Evolutionary conservation across 192 early-diverging fungal genomes (phyloP).

Genomic region (Rhizophagus sp.): DNA sequence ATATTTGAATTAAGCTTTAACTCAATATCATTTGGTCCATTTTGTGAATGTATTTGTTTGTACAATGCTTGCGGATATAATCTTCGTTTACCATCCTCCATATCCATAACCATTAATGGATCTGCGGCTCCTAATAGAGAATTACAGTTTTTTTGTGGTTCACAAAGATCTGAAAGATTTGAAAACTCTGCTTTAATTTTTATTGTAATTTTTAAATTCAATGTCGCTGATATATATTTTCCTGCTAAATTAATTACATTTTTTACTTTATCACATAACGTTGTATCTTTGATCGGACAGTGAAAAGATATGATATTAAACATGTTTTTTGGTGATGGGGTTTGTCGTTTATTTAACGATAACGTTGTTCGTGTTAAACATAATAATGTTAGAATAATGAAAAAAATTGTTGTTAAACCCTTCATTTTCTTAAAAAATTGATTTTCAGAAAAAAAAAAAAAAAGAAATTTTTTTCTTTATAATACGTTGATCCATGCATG

Average conservation of each 20-base stretch:
- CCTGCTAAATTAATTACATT: constrained; percentile 33
- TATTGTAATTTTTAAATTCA: constrained; percentile 34
- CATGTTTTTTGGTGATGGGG: neutral
- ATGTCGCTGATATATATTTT: constrained; percentile 31
- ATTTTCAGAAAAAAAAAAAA: too few species aligned
- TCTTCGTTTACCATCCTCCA: too few species aligned
- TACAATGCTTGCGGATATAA: constrained; percentile 47
- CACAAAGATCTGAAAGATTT: constrained; percentile 41
- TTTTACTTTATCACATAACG: constrained; percentile 33
- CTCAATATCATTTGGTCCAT: constrained; percentile 37
- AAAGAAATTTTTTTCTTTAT: too few species aligned
- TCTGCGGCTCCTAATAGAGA: constrained; percentile 31
- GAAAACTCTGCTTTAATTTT: constrained; percentile 40
- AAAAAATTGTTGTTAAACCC: too few species aligned
- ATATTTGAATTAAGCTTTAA: constrained; percentile 37
- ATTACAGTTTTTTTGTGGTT: neutral
- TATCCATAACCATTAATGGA: too few species aligned
- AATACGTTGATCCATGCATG: too few species aligned
- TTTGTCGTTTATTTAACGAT: too few species aligned
- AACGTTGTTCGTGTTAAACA: too few species aligned
- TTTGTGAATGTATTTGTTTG: constrained; percentile 40
- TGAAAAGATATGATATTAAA: neutral
- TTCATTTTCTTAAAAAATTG: too few species aligned
- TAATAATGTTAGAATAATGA: too few species aligned
- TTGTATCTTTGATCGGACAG: neutral